phyloP scores from a whole-genome alignment of 805 yeast species.

The Cyberlindnera euphorbiiphila region DNA sequence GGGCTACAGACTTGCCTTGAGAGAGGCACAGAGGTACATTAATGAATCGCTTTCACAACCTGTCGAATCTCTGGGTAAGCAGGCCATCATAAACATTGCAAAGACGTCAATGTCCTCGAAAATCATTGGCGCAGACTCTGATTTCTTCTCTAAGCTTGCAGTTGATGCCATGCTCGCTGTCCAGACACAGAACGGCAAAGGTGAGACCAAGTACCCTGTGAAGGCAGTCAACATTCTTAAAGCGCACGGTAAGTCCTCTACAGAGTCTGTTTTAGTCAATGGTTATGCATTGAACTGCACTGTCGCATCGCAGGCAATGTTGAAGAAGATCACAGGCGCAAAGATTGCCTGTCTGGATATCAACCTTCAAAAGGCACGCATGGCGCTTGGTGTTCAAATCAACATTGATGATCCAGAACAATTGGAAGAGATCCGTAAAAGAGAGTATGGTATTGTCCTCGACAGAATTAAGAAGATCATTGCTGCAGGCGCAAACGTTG shows the following conservation, averaged over 20 bases:
- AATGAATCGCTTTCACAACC: slow-evolving; percentile 78
- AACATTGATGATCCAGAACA: slow-evolving; percentile 97
- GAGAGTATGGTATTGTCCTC: slow-evolving; percentile 69
- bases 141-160: slow-evolving; percentile 83
- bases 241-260: slow-evolving; percentile 93
- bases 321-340: slow-evolving; percentile 56
- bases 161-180: slow-evolving; percentile 96
- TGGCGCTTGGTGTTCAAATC: slow-evolving; percentile 98
- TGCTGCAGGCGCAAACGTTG: slow-evolving; percentile 81
- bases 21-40: slow-evolving; percentile 83
- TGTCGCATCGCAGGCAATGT: slow-evolving; percentile 96
- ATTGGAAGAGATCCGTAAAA: slow-evolving; percentile 87
- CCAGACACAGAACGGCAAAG: slow-evolving; percentile 81
- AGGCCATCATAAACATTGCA: slow-evolving; percentile 84
- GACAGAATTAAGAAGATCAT: slow-evolving; percentile 84
- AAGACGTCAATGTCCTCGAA: slow-evolving; percentile 96
- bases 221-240: slow-evolving; percentile 94
- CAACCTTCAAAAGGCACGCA: slow-evolving; percentile 90
- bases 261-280: slow-evolving; percentile 79
- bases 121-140: slow-evolving; percentile 91
- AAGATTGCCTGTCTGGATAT: slow-evolving; percentile 92
- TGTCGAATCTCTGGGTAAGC: slow-evolving; percentile 71
- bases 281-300: slow-evolving; percentile 98
- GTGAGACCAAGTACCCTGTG: slow-evolving; percentile 89
- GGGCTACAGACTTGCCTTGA: slow-evolving; percentile 89